phyloP scores from a whole-genome alignment of 208 protist species.

The Leishmania arabica region DNA sequence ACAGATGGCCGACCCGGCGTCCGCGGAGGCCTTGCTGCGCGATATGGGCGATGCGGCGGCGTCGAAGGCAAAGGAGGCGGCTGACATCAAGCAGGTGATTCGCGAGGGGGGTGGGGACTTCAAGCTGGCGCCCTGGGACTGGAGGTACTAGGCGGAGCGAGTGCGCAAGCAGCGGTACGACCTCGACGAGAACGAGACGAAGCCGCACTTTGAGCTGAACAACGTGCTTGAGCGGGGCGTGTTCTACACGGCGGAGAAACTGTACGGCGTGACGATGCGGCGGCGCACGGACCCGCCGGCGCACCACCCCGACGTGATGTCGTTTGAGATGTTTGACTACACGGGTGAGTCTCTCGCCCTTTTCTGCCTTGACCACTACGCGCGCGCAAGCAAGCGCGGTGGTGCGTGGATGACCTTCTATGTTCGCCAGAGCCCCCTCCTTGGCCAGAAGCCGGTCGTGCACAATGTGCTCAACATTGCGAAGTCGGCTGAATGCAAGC shows the following conservation, averaged over 20 bases:
- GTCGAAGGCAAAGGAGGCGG: slow-evolving; percentile 26
- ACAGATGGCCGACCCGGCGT: slow-evolving; percentile 47
- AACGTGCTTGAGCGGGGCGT: slow-evolving; percentile 54
- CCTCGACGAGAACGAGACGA: slow-evolving; percentile 53
- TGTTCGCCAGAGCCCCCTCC: slow-evolving; percentile 31
- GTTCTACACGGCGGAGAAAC: slow-evolving; percentile 55
- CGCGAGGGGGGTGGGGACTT: slow-evolving; percentile 33
- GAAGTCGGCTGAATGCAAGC: slow-evolving; percentile 48
- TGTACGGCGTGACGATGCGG: slow-evolving; percentile 53
- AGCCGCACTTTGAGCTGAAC: slow-evolving; percentile 58
- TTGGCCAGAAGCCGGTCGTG: slow-evolving; percentile 48
- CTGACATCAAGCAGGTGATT: slow-evolving; percentile 32
- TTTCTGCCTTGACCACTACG: slow-evolving; percentile 50
- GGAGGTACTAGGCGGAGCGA: slow-evolving; percentile 49
- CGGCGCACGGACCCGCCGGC: slow-evolving; percentile 49
- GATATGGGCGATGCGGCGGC: slow-evolving; percentile 17
- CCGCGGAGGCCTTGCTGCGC: slow-evolving; percentile 33
- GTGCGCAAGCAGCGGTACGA: slow-evolving; percentile 45
- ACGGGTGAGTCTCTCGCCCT: slow-evolving; percentile 38
- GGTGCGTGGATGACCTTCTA: slow-evolving; percentile 66
- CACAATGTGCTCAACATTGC: slow-evolving; percentile 56
- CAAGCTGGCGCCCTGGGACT: slow-evolving; percentile 57
- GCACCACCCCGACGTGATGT: slow-evolving; percentile 44
- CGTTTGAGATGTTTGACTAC: slow-evolving; percentile 46
- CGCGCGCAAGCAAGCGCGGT: slow-evolving; percentile 50